Evolutionary conservation across 1,284 basidiomycete species (phyloP).

Genomic region (Exobasidium cylindrosporum): DNA sequence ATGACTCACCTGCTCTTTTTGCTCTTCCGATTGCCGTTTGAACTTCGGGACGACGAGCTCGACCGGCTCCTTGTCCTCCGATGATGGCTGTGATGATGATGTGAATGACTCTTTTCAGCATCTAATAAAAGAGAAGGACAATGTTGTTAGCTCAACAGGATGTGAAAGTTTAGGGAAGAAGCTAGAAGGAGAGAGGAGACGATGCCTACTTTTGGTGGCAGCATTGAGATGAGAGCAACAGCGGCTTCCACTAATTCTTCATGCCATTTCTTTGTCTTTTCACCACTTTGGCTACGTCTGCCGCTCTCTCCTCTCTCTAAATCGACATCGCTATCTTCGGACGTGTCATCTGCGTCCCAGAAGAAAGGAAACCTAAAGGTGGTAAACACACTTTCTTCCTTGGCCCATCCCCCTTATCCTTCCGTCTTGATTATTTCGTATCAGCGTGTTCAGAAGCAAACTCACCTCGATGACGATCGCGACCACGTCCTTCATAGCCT

Average conservation of each 20-base stretch:
- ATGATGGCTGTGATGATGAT: slow-evolving; percentile 4
- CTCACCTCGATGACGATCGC: not conserved
- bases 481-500: slow-evolving; percentile 2
- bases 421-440: not conserved
- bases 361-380: not conserved
- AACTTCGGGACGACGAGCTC: not conserved
- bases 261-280: slow-evolving; percentile 3
- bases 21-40: slow-evolving; percentile 4
- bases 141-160: not conserved
- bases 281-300: not conserved
- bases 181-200: slow-evolving; percentile 2
- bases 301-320: not conserved
- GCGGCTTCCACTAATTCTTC: not conserved
- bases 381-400: not conserved
- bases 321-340: not conserved
- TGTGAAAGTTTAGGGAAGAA: not conserved
- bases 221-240: not conserved
- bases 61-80: not conserved
- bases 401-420: not conserved
- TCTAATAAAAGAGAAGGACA: not conserved
- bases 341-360: not conserved
- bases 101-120: not conserved
- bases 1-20: slow-evolving; percentile 4
- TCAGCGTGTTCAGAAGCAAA: not conserved
- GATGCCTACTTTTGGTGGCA: not conserved